Evolutionary conservation across 2,329 filamentous ascomycete species (phyloP).

Genomic region (Microascus cirrosus): DNA sequence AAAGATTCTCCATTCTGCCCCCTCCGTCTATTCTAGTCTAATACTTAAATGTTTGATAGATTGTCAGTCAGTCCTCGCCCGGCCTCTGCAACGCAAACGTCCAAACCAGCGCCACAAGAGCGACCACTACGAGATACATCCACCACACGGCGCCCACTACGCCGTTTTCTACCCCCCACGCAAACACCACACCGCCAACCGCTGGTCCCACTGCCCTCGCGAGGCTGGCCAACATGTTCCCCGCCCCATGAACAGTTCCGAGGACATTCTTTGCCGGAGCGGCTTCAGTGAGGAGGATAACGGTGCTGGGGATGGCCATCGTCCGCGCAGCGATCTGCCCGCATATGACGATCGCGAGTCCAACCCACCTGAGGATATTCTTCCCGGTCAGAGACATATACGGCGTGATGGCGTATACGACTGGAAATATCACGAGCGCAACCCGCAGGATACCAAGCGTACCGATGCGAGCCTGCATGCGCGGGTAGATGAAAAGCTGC

Average conservation of each 20-base stretch:
- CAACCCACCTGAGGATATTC: slow-evolving; percentile 34
- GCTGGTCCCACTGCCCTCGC: slow-evolving; percentile 17
- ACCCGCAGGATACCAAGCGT: slow-evolving; percentile 45
- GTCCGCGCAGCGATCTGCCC: slow-evolving; percentile 52
- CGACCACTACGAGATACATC: slow-evolving; percentile 14
- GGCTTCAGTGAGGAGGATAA: slow-evolving; percentile 25
- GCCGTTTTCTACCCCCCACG: slow-evolving; percentile 14
- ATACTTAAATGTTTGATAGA: neutral
- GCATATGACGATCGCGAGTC: slow-evolving; percentile 41
- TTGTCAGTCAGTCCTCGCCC: neutral
- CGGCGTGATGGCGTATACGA: slow-evolving; percentile 47
- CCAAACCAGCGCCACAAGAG: slow-evolving; percentile 11
- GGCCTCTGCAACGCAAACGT: slow-evolving; percentile 7
- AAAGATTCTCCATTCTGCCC: neutral
- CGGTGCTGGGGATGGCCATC: slow-evolving; percentile 32
- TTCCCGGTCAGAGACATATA: slow-evolving; percentile 41
- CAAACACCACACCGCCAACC: slow-evolving; percentile 15
- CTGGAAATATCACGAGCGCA: slow-evolving; percentile 46
- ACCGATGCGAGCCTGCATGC: slow-evolving; percentile 44
- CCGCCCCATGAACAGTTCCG: slow-evolving; percentile 24
- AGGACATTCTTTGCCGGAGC: slow-evolving; percentile 21
- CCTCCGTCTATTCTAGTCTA: neutral
- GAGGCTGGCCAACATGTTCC: slow-evolving; percentile 14
- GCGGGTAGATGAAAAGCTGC: slow-evolving; percentile 51
- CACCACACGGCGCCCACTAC: slow-evolving; percentile 18